These are phyloP conservation scores for Prunus padus DNA, from an alignment of 306 rosid genomes.

Conservation along the genomic window DNA sequence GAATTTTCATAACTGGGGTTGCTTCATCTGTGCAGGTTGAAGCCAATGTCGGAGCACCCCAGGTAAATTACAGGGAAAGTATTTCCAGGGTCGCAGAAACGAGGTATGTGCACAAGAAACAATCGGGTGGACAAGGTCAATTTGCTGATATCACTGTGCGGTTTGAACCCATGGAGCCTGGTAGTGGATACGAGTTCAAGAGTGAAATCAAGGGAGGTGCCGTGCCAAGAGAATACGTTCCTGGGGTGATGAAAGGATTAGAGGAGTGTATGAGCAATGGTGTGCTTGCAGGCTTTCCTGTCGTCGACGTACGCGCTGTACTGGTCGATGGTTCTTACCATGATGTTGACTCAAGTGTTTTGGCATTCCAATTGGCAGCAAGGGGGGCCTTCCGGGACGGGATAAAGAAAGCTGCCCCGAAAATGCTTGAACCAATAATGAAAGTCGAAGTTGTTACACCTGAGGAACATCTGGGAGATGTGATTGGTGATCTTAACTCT, in stretches of 20 bases:
- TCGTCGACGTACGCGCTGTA: constrained; percentile 82
- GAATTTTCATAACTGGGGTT: constrained; percentile 9
- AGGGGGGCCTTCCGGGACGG: constrained; percentile 97
- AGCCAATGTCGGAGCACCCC: constrained; percentile 98
- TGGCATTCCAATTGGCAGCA: constrained; percentile 96
- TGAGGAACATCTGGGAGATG: constrained; percentile 95
- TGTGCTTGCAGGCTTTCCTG: constrained; percentile 95
- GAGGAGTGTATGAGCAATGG: constrained; percentile 97
- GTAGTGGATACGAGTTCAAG: constrained; percentile 89
- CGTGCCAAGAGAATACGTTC: constrained; percentile 88
- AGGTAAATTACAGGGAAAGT: constrained; percentile 96
- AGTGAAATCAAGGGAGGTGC: constrained; percentile 99
- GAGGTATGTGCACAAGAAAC: constrained; percentile 94
- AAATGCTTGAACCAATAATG: constrained; percentile 95
- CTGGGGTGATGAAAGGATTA: constrained; percentile 96
- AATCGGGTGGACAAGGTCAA: constrained; percentile 98
- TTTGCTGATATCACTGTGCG: constrained; percentile 89
- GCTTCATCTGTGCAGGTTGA: constrained; percentile 61
- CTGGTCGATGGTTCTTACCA: constrained; percentile 89
- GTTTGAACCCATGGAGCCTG: constrained; percentile 91
- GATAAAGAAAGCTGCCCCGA: constrained; percentile 73
- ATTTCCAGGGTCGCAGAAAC: constrained; percentile 68
- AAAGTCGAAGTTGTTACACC: constrained; percentile 96
- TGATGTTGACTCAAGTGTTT: constrained; percentile 92
- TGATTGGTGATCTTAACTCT: constrained; percentile 96